These are phyloP conservation scores for Pseudopyricularia cyperi DNA, from an alignment of 2,329 filamentous ascomycete genomes.

Conservation along the genomic window DNA sequence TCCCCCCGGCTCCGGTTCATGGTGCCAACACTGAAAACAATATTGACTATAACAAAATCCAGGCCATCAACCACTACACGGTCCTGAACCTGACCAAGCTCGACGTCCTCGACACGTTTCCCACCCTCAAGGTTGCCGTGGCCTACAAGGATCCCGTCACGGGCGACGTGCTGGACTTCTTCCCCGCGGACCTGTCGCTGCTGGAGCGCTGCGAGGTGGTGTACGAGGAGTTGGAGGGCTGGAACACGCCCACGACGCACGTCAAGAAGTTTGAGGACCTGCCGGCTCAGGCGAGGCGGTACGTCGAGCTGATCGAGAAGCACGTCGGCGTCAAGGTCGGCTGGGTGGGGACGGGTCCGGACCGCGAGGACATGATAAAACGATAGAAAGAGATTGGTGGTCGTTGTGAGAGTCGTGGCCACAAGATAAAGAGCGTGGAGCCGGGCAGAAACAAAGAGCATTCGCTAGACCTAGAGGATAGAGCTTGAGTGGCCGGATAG, in stretches of 20 bases:
- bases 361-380: conserved; percentile 48
- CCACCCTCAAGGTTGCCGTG: conserved; percentile 60
- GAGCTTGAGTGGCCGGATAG: too few species aligned
- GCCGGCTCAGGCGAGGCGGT: conserved; percentile 49
- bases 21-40: conserved; percentile 13
- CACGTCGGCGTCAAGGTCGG: conserved; percentile 49
- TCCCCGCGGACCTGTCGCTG: conserved; percentile 48
- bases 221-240: conserved; percentile 58
- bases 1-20: too few species aligned
- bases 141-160: conserved; percentile 45
- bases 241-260: conserved; percentile 51
- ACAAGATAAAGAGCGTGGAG: too few species aligned
- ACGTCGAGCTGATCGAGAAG: conserved; percentile 52
- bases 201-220: conserved; percentile 48
- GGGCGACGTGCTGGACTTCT: conserved; percentile 39
- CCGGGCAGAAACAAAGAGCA: too few species aligned
- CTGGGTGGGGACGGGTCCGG: conserved; percentile 55
- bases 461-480: too few species aligned
- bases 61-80: conserved; percentile 53
- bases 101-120: conserved; percentile 61
- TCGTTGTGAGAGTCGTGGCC: too few species aligned
- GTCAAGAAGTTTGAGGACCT: conserved; percentile 48
- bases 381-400: too few species aligned
- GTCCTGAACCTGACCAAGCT: conserved; percentile 46
- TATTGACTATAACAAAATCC: too few species aligned